These are phyloP conservation scores for Penicillium polonicum DNA, from an alignment of 2,329 filamentous ascomycete genomes.

Conservation along the genomic window DNA sequence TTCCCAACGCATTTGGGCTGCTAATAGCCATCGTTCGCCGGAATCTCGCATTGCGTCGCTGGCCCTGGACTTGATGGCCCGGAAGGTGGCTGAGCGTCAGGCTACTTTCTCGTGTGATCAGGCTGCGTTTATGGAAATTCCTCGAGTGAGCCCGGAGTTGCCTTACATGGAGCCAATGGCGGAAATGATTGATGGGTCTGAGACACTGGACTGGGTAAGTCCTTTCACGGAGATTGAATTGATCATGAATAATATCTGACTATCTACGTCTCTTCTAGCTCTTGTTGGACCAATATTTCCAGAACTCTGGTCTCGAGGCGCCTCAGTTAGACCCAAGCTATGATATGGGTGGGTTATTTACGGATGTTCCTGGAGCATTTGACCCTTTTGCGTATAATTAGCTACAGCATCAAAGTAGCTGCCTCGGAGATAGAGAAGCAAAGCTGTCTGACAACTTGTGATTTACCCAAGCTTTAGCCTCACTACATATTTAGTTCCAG, in stretches of 20 bases:
- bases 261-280: neutral
- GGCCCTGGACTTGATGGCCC: slow-evolving; percentile 19
- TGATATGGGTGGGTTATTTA: neutral
- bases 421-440: neutral
- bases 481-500: neutral
- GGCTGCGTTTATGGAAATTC: neutral
- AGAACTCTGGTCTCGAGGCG: slow-evolving; percentile 2
- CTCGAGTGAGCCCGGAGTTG: neutral
- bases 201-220: slow-evolving; percentile 21
- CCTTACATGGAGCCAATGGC: slow-evolving; percentile 19
- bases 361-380: neutral
- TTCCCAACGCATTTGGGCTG: slow-evolving; percentile 17
- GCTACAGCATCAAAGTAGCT: no score
- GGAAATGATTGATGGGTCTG: slow-evolving; percentile 22
- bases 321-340: neutral
- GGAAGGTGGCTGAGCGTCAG: slow-evolving; percentile 14
- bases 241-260: neutral
- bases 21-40: slow-evolving; percentile 1
- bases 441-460: neutral
- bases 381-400: neutral
- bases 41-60: slow-evolving; percentile 15
- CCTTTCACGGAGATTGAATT: neutral
- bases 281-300: slow-evolving; percentile 14
- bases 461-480: neutral
- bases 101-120: neutral